These are phyloP conservation scores for Sanghuangporus sanghuang DNA, from an alignment of 1,284 basidiomycete species.

Conservation along the genomic window DNA sequence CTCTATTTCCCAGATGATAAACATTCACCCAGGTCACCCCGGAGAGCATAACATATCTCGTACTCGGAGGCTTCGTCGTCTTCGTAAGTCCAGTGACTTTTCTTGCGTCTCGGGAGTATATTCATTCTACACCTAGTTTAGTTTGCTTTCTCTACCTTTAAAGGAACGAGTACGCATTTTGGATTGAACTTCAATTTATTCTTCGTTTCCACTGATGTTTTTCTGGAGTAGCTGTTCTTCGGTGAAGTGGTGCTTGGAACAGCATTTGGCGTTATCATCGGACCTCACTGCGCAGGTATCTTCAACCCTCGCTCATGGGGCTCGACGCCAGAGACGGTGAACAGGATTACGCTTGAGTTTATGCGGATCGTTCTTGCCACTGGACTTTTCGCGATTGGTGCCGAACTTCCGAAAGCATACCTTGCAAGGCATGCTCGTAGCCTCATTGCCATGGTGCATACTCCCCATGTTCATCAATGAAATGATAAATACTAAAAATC, in stretches of 20 bases:
- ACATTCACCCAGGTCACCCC: slow-evolving; percentile 15
- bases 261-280: slow-evolving; percentile 66
- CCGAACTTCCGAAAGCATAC: slow-evolving; percentile 66
- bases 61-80: slow-evolving; percentile 74
- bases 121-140: slow-evolving; percentile 48
- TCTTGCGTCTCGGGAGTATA: not conserved
- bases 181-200: not conserved
- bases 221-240: slow-evolving; percentile 60
- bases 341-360: slow-evolving; percentile 73
- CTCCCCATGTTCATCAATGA: not conserved
- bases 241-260: slow-evolving; percentile 94
- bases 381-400: slow-evolving; percentile 70
- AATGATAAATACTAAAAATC: too few relatives aligned
- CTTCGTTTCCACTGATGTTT: not conserved
- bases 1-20: not conserved
- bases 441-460: slow-evolving; percentile 45
- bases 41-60: slow-evolving; percentile 47
- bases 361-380: slow-evolving; percentile 69
- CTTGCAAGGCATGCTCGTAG: slow-evolving; percentile 59
- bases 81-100: slow-evolving; percentile 32
- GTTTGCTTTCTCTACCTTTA: slow-evolving; percentile 74
- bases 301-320: slow-evolving; percentile 84
- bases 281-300: slow-evolving; percentile 70
- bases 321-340: slow-evolving; percentile 26
- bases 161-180: slow-evolving; percentile 59